phyloP scores from a whole-genome alignment of 2,329 filamentous ascomycete species.

The Exophiala xenobiotica region DNA sequence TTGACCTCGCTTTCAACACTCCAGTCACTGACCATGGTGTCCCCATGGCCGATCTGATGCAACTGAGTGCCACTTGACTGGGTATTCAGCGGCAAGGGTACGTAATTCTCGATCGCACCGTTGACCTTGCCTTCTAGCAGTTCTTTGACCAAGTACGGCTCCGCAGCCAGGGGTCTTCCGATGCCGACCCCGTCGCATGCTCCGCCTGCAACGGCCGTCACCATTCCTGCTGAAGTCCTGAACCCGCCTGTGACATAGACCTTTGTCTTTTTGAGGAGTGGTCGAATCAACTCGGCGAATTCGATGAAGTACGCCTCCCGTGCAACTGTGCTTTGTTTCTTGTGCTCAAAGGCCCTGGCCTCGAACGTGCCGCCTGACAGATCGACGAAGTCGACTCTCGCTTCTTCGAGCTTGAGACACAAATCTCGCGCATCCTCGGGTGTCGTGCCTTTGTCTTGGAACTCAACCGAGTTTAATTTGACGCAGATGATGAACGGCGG shows the following conservation, averaged over 20 bases:
- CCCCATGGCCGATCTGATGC: conserved; percentile 24
- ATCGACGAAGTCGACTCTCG: conserved; percentile 28
- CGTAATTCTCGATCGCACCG: conserved; percentile 25
- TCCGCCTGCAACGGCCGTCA: conserved; percentile 19
- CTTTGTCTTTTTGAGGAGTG: conserved; percentile 27
- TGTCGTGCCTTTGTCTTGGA: conserved; percentile 28
- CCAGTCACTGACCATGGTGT: conserved; percentile 27
- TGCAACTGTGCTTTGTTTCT: conserved; percentile 24
- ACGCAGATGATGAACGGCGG: conserved; percentile 26
- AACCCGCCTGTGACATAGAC: conserved; percentile 28
- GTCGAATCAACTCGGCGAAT: conserved; percentile 28
- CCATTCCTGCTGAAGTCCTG: conserved; percentile 24
- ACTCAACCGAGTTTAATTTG: conserved; percentile 29
- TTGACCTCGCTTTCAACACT: conserved; percentile 29
- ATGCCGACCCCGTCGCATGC: conserved; percentile 27
- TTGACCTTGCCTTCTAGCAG: conserved; percentile 20
- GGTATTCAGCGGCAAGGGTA: conserved; percentile 25
- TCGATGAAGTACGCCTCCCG: conserved; percentile 30
- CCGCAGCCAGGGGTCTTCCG: conserved; percentile 25
- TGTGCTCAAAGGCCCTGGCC: conserved; percentile 25
- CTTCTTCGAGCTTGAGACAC: conserved; percentile 24
- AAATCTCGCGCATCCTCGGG: conserved; percentile 25
- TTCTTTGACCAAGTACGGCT: conserved; percentile 26
- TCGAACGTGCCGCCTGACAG: conserved; percentile 29
- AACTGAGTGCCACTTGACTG: conserved; percentile 26